phyloP scores from a whole-genome alignment of 83 land plant genomes.

The Diphasiastrum complanatum region DNA sequence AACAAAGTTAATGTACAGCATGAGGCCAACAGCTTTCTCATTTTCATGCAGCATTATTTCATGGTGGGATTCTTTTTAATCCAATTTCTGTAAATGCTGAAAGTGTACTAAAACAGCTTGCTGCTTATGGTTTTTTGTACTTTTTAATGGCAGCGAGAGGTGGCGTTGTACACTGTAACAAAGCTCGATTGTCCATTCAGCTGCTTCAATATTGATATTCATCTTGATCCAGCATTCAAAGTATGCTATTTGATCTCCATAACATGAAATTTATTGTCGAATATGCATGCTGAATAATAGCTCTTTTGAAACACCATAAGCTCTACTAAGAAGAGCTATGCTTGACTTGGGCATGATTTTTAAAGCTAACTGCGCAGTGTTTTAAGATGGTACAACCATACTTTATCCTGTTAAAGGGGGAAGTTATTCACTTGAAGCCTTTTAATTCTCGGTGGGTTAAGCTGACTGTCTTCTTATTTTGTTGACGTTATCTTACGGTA shows the following conservation, averaged over 20 bases:
- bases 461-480: not conserved
- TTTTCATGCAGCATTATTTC: no score
- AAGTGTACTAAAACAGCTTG: no score
- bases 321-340: no score
- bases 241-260: conserved; percentile 31
- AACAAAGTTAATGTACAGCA: no score
- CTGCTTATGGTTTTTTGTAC: not conserved
- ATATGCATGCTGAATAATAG: no score
- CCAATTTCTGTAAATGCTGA: no score
- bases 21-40: no score
- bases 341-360: not conserved
- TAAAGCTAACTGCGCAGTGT: not conserved
- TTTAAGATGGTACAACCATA: not conserved
- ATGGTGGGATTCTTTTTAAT: no score
- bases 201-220: conserved; percentile 79
- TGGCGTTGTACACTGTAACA: conserved; percentile 81
- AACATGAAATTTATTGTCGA: no score
- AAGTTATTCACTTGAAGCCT: not conserved
- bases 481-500: not conserved
- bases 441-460: not conserved
- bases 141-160: conserved; percentile 58
- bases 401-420: not conserved
- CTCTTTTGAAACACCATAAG: no score
- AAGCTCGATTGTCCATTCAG: conserved; percentile 49
- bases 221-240: conserved; percentile 81